Evolutionary conservation across 495 filamentous ascomycete species (phyloP), one percentile per base, ranked within the genome.

Genomic region (Letharia columbiana): DNA sequence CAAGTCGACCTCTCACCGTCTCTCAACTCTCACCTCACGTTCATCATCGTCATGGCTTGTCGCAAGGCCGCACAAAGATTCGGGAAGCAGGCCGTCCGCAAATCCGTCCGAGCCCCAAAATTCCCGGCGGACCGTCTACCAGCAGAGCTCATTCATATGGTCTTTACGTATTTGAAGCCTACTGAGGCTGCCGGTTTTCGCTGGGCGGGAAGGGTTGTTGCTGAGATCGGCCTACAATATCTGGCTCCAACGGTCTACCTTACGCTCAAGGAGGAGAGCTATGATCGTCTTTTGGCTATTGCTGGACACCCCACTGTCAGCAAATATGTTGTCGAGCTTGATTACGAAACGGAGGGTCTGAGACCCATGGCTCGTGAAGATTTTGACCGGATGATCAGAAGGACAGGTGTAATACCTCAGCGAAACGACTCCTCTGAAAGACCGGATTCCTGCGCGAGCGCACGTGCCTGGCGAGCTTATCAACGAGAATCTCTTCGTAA

Each of bases 281-380:
- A 49, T 23, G 20, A 49, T 2, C 33, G 23, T 9, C 44, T 62
- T 50, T 33, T 49, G 44, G 61, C 20, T 33, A 37, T 62, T n/a
- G 23, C 61, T n/a, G 23, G 23, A 35, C 61, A 62, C 37, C 44
- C 44, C 7, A 4, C 2, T 8, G 37, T 62, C 12, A 52, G 44
- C 28, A 31, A 37, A 33, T n/a, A 40, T 37, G 61, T 50, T 10
- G 12, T 12, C 12, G 23, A 33, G 20, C 45, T 62, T 12, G 23
- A 49, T 17, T 62, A 37, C 23, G 45, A 62, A 37, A 37, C 17
- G 17, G 17, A 4, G 10, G 35, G 5, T 8, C 31, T 62, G 45
- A 0, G 0, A 2, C 0, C 8, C 39, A 12, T 62, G 2, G 45
- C n/a, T n/a, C 42, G 61, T 49, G 33, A 40, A 0, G 0, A 0